Evolutionary conservation across 2,329 filamentous ascomycete genomes (phyloP).

Genomic region (Hypomyces perniciosus): DNA sequence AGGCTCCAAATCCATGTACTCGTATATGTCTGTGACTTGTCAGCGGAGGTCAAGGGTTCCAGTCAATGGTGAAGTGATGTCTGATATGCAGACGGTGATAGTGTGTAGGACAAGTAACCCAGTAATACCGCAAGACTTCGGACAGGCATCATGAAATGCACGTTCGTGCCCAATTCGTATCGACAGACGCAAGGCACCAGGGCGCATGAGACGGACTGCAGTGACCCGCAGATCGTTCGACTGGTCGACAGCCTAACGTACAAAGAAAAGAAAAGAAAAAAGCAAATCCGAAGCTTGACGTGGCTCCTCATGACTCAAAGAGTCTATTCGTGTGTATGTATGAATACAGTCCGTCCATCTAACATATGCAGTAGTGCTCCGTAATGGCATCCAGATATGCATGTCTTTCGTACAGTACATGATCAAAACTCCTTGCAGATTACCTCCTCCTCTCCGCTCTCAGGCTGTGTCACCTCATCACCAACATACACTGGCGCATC

Average conservation of each 20-base stretch:
- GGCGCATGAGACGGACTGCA: too few relatives aligned
- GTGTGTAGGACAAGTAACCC: too few relatives aligned
- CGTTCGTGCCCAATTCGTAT: neutral
- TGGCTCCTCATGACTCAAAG: neutral
- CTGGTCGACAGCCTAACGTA: neutral
- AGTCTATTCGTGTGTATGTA: neutral
- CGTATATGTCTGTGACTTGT: too few relatives aligned
- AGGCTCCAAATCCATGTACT: neutral
- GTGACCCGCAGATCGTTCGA: too few relatives aligned
- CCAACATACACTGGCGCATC: conserved; percentile 40
- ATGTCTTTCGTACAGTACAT: conserved; percentile 2
- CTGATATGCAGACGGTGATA: neutral
- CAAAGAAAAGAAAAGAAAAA: neutral
- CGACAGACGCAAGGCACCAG: too few relatives aligned
- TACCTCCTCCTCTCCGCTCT: conserved; percentile 5
- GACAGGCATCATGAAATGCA: too few relatives aligned
- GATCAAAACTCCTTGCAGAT: neutral
- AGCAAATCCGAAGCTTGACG: neutral
- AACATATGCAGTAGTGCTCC: neutral
- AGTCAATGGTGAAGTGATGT: neutral
- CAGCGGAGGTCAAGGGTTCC: neutral
- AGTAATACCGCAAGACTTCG: too few relatives aligned
- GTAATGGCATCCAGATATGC: conserved; percentile 1
- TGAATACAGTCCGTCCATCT: neutral
- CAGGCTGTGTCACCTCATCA: neutral